These are phyloP conservation scores for Haplosporangium sp. DNA, from an alignment of 371 early-diverging fungal genomes.

Conservation along the genomic window DNA sequence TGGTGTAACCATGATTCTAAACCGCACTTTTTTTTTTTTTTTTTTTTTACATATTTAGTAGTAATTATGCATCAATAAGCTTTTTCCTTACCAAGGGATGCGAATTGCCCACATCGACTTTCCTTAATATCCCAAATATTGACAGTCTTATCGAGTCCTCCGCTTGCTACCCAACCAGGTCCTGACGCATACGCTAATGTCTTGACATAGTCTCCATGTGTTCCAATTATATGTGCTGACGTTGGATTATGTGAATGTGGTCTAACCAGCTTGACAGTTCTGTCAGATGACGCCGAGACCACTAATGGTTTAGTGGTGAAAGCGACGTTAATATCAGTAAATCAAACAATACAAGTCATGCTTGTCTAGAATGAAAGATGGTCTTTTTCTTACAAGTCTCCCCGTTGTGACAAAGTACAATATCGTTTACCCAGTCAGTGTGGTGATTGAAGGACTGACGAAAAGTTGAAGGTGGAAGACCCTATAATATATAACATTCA, in stretches of 20 bases:
- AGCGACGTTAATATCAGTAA: neutral
- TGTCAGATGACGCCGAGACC: conserved; percentile 92
- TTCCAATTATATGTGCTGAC: conserved; percentile 75
- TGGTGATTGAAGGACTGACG: conserved; percentile 85
- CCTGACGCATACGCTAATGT: conserved; percentile 77
- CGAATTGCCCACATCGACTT: conserved; percentile 55
- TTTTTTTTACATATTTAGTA: neutral
- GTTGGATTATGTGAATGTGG: conserved; percentile 62
- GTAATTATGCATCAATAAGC: neutral
- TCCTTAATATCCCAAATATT: conserved; percentile 90
- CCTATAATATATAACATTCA: conserved; percentile 14
- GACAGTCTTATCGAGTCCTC: conserved; percentile 92
- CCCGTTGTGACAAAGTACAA: conserved; percentile 79
- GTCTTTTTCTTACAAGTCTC: conserved; percentile 57
- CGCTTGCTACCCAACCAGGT: conserved; percentile 89
- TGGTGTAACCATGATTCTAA: conserved; percentile 3
- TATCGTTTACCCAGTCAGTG: conserved; percentile 97
- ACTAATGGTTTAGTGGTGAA: conserved; percentile 59
- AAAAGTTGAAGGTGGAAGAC: conserved; percentile 66
- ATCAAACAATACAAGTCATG: too few relatives aligned
- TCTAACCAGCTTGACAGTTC: conserved; percentile 89
- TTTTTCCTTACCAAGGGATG: conserved; percentile 26
- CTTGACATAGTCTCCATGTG: conserved; percentile 90
- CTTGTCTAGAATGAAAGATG: too few relatives aligned
- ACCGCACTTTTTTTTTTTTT: neutral